A percentile compares a stretch with the other conserved stretches of the same genome.
Conservation (phyloP, 2,329 filamentous ascomycete genomes). For the Penicillium sp. region DNA sequence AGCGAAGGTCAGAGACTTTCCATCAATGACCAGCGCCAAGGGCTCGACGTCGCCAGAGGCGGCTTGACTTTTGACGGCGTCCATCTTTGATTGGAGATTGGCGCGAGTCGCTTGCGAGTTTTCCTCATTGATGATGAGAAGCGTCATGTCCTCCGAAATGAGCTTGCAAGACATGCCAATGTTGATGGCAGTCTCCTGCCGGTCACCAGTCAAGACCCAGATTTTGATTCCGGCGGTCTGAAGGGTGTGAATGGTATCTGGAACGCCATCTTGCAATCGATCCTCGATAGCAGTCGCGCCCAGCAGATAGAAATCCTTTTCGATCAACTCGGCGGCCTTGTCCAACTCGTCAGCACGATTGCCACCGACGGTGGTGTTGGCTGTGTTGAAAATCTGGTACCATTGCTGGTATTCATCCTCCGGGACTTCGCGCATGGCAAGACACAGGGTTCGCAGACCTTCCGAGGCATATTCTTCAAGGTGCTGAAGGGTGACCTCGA, state of each 20-base stretch:
- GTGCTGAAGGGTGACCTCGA: constrained; percentile 89
- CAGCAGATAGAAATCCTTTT: constrained; percentile 87
- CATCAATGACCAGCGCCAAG: constrained; percentile 91
- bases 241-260: constrained; percentile 95
- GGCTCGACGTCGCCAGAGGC: constrained; percentile 71
- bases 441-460: constrained; percentile 89
- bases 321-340: constrained; percentile 95
- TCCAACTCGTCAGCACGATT: constrained; percentile 94
- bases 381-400: constrained; percentile 83
- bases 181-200: constrained; percentile 98
- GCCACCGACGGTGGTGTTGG: constrained; percentile 86
- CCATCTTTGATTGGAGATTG: constrained; percentile 91
- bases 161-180: constrained; percentile 99
- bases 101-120: constrained; percentile 76
- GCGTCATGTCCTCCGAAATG: constrained; percentile 97
- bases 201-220: constrained; percentile 96
- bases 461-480: constrained; percentile 99
- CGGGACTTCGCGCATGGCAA: constrained; percentile 91
- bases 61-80: constrained; percentile 84
- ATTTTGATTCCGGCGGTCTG: constrained; percentile 98
- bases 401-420: constrained; percentile 90
- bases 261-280: constrained; percentile 93
- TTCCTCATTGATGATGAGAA: constrained; percentile 96
- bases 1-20: constrained; percentile 91
- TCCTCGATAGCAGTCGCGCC: constrained; percentile 98